These are phyloP conservation scores for Alternaria angustiovoidea DNA, from an alignment of 2,329 filamentous ascomycete genomes.

Conservation along the genomic window DNA sequence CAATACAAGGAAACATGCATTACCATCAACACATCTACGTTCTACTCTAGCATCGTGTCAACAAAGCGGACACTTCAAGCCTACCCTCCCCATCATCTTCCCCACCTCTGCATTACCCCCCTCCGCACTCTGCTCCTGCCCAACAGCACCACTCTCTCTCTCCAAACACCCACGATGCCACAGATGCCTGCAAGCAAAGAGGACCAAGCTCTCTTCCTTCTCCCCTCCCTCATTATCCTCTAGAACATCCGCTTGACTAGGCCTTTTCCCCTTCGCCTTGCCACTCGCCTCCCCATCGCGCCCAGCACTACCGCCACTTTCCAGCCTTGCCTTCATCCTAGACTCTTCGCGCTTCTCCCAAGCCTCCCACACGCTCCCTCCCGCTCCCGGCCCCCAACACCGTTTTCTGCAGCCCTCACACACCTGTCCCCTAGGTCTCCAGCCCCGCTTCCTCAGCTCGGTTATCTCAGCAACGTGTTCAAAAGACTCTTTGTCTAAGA, in stretches of 20 bases:
- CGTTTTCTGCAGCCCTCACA: constrained; percentile 86
- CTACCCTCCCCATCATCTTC: constrained; percentile 12
- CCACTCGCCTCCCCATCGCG: constrained; percentile 47
- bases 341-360: constrained; percentile 70
- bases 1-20: neutral
- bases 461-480: constrained; percentile 79
- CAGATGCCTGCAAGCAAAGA: constrained; percentile 53
- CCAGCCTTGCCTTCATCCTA: constrained; percentile 39
- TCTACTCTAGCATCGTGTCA: constrained; percentile 1
- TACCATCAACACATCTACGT: too few species aligned
- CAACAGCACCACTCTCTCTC: constrained; percentile 13
- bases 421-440: constrained; percentile 84
- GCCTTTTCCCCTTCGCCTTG: constrained; percentile 52
- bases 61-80: constrained; percentile 42
- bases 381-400: constrained; percentile 88
- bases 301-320: constrained; percentile 61
- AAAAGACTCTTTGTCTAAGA: constrained; percentile 90
- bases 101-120: neutral
- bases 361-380: constrained; percentile 77
- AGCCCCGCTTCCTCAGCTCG: constrained; percentile 80
- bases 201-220: constrained; percentile 31
- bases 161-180: constrained; percentile 51
- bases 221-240: constrained; percentile 8
- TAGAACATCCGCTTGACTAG: constrained; percentile 15
- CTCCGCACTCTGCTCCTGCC: neutral